Conservation (phyloP, 2,329 filamentous ascomycete species). For the Epichloe sylvatica region DNA sequence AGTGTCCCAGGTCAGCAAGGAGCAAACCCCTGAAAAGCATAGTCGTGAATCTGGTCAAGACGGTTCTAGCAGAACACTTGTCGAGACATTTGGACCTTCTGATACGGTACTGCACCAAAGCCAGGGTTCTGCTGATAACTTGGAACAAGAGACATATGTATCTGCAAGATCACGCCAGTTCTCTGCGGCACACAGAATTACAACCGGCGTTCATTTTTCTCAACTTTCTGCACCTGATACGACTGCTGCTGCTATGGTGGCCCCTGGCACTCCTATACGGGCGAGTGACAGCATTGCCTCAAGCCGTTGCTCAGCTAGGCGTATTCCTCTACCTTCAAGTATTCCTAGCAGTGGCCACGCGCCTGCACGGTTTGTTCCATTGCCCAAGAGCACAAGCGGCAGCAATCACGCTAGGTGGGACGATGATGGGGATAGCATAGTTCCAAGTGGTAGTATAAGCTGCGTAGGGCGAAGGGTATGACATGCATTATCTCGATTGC, state of each 20-base stretch:
- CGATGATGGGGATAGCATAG: conserved; percentile 39
- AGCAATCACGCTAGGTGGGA: conserved; percentile 29
- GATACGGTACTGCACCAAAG: not conserved
- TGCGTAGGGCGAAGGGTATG: conserved; percentile 30
- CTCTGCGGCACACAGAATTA: not conserved
- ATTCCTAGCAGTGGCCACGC: conserved; percentile 13
- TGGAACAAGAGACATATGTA: not conserved
- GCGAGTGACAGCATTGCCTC: conserved; percentile 2
- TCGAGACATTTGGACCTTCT: no score
- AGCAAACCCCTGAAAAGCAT: no score
- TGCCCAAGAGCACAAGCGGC: conserved; percentile 28
- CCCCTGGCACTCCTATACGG: not conserved
- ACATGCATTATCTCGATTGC: no score
- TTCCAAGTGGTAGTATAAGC: conserved; percentile 48
- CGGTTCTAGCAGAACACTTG: no score
- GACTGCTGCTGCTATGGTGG: not conserved
- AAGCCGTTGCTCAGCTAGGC: conserved; percentile 4
- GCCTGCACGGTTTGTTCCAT: conserved; percentile 22
- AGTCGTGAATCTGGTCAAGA: no score
- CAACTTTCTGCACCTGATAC: not conserved
- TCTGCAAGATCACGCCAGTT: not conserved
- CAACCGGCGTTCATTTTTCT: not conserved
- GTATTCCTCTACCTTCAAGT: conserved; percentile 17
- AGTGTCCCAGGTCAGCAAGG: no score
- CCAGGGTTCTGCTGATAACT: not conserved